Percentiles rank a stretch among this genome's conserved stretches.
Conservation (phyloP, 441 rosid species). For the Euphorbia celastroides region DNA sequence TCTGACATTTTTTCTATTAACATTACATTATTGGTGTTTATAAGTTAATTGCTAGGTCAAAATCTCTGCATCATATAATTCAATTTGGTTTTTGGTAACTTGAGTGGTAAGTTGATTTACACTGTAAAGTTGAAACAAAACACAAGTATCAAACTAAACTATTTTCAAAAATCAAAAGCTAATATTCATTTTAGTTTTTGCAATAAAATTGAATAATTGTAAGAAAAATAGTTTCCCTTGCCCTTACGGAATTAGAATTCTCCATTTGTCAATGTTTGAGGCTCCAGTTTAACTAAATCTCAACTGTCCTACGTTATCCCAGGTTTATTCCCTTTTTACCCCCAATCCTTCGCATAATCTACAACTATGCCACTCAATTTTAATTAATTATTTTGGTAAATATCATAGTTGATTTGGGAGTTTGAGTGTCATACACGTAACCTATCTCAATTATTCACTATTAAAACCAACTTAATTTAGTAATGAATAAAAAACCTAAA, state of each 20-base stretch:
- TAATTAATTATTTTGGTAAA: neutral
- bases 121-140: neutral
- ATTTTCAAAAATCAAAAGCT: neutral
- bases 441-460: neutral
- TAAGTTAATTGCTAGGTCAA: too few species aligned
- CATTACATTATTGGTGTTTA: too few species aligned
- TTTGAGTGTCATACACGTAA: neutral
- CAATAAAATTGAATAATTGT: too few species aligned
- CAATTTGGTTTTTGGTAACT: too few species aligned
- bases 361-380: neutral
- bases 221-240: slow-evolving; percentile 33
- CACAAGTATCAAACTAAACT: neutral
- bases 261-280: slow-evolving; percentile 51
- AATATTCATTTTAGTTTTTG: neutral
- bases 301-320: slow-evolving; percentile 46
- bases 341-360: neutral
- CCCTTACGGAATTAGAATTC: slow-evolving; percentile 42
- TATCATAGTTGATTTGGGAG: neutral
- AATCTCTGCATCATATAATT: too few species aligned
- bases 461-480: neutral
- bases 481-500: neutral
- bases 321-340: slow-evolving; percentile 22
- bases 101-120: too few species aligned
- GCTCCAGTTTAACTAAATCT: slow-evolving; percentile 43
- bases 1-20: too few species aligned